Evolutionary conservation across 2,329 filamentous ascomycete genomes (phyloP).

Genomic region (Didymella arachidicola): DNA sequence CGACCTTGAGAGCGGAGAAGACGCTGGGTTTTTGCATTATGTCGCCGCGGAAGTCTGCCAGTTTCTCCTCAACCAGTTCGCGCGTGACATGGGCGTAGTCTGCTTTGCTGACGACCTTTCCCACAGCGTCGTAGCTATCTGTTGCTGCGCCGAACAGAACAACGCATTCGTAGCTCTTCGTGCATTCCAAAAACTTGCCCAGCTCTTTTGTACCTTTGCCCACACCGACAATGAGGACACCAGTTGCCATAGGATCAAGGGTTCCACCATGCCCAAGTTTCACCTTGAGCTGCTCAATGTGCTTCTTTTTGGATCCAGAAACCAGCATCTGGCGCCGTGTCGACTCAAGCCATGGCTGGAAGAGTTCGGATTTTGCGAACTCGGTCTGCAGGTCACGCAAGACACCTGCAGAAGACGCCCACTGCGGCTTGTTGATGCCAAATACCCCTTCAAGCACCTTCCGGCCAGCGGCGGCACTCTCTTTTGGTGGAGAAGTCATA

Average conservation of each 20-base stretch:
- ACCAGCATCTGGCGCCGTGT: slow-evolving; percentile 67
- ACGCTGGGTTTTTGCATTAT: slow-evolving; percentile 91
- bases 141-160: slow-evolving; percentile 91
- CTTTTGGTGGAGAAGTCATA: slow-evolving; percentile 40
- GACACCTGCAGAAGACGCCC: slow-evolving; percentile 86
- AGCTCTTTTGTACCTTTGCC: slow-evolving; percentile 88
- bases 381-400: slow-evolving; percentile 85
- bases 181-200: slow-evolving; percentile 80
- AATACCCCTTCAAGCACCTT: slow-evolving; percentile 70
- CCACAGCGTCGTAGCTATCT: slow-evolving; percentile 88
- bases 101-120: slow-evolving; percentile 79
- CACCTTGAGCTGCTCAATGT: slow-evolving; percentile 65
- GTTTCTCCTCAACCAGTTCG: slow-evolving; percentile 77
- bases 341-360: slow-evolving; percentile 76
- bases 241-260: slow-evolving; percentile 90
- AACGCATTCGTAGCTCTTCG: slow-evolving; percentile 90
- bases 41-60: slow-evolving; percentile 78
- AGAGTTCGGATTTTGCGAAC: slow-evolving; percentile 82
- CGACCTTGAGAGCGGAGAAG: slow-evolving; percentile 90
- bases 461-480: slow-evolving; percentile 24
- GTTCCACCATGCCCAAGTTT: slow-evolving; percentile 98
- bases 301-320: slow-evolving; percentile 63
- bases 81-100: slow-evolving; percentile 83
- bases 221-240: slow-evolving; percentile 87
- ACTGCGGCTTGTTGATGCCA: slow-evolving; percentile 88